Conservation (phyloP, 139 green algal genomes). For the Nannochloris sp. region DNA sequence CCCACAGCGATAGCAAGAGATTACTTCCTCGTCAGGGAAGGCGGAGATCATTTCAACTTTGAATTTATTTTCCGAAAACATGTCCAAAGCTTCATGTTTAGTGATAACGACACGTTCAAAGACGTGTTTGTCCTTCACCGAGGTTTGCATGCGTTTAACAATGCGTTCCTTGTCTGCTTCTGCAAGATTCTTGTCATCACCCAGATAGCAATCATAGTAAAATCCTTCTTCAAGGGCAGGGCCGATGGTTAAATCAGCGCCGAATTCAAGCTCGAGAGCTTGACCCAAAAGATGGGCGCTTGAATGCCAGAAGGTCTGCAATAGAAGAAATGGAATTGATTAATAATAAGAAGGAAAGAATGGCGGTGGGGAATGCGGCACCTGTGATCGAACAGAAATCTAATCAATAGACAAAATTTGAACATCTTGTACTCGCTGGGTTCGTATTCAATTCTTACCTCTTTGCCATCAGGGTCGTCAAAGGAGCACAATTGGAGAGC, state of each 20-base stretch:
- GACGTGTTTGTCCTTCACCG: slow-evolving; percentile 79
- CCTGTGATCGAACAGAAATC: background rate
- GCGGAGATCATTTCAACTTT: slow-evolving; percentile 95
- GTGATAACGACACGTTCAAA: slow-evolving; percentile 90
- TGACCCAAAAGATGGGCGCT: slow-evolving; percentile 89
- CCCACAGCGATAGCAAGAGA: slow-evolving; percentile 74
- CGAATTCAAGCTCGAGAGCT: slow-evolving; percentile 90
- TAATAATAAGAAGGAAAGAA: background rate
- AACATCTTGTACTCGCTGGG: no score
- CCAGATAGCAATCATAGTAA: slow-evolving; percentile 98
- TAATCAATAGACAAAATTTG: background rate
- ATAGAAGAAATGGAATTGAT: background rate
- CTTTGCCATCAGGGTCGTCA: slow-evolving; percentile 77
- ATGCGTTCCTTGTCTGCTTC: slow-evolving; percentile 65
- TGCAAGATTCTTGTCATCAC: slow-evolving; percentile 63
- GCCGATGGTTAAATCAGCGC: slow-evolving; percentile 93
- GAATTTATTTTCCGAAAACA: slow-evolving; percentile 99
- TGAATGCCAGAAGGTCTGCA: slow-evolving; percentile 95
- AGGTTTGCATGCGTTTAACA: slow-evolving; percentile 68
- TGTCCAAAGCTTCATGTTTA: slow-evolving; percentile 85
- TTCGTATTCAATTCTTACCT: slow-evolving; percentile 48
- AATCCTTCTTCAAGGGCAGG: slow-evolving; percentile 93
- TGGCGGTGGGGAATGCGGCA: background rate
- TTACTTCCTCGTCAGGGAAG: slow-evolving; percentile 76
- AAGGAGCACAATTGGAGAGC: slow-evolving; percentile 79